Percentiles rank a stretch among this genome's conserved stretches.
Evolutionary conservation across 1,284 basidiomycete genomes (phyloP).

Genomic region (Amylostereum chailletii): DNA sequence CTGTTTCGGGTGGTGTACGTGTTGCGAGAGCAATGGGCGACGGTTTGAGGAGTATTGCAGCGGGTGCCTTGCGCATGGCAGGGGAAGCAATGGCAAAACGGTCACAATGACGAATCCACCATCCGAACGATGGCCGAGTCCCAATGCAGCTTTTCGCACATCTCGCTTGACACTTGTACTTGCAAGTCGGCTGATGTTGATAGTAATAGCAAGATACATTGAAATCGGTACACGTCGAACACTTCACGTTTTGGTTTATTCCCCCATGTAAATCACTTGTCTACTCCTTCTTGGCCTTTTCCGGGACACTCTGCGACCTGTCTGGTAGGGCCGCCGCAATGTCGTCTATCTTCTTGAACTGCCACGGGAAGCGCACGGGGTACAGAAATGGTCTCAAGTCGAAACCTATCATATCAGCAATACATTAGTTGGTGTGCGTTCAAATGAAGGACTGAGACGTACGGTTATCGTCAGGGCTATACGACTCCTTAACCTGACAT

Average conservation of each 20-base stretch:
- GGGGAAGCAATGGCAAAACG: background rate
- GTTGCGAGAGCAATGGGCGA: background rate
- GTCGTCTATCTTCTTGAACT: constrained; percentile 92
- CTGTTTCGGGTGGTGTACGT: constrained; percentile 3
- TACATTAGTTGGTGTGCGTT: background rate
- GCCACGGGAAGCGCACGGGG: constrained; percentile 90
- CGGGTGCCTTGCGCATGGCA: background rate
- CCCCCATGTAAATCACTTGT: background rate
- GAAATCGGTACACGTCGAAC: background rate
- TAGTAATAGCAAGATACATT: background rate
- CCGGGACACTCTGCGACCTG: constrained; percentile 35
- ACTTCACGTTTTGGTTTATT: background rate
- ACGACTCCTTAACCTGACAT: constrained; percentile 61
- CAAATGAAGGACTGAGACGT: constrained; percentile 19
- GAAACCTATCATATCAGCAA: constrained; percentile 52
- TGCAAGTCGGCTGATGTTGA: background rate
- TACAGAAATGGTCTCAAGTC: constrained; percentile 96
- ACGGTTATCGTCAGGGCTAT: constrained; percentile 97
- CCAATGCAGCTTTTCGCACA: too few species aligned
- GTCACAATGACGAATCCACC: too few species aligned
- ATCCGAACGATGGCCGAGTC: too few species aligned
- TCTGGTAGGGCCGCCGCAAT: constrained; percentile 71
- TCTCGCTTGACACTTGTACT: too few species aligned
- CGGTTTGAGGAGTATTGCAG: background rate
- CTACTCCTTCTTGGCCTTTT: constrained; percentile 34